phyloP scores from a whole-genome alignment of 805 yeast genomes.

The Ascoidea rubescens region DNA sequence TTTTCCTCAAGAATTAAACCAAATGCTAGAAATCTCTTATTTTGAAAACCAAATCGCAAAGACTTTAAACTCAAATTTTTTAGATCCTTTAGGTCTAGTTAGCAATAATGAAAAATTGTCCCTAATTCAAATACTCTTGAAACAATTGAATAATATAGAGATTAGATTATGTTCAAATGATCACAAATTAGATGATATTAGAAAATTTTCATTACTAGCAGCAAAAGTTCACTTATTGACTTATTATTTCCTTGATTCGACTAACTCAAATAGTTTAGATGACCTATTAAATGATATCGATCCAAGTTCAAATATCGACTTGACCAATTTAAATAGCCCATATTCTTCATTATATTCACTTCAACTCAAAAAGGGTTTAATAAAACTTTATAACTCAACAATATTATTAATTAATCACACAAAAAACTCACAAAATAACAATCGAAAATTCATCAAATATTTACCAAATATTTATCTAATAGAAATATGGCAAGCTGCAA shows the following conservation, averaged over 20 bases:
- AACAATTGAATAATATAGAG: slow-evolving; percentile 69
- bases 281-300: slow-evolving; percentile 1
- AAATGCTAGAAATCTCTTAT: slow-evolving; percentile 71
- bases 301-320: slow-evolving; percentile 12
- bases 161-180: slow-evolving; percentile 27
- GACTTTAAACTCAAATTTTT: slow-evolving; percentile 57
- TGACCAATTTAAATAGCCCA: slow-evolving; percentile 15
- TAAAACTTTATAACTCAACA: slow-evolving; percentile 70
- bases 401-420: slow-evolving; percentile 57
- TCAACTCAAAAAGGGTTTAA: slow-evolving; percentile 60
- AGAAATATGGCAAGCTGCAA: slow-evolving; percentile 85
- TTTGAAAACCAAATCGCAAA: slow-evolving; percentile 78
- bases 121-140: slow-evolving; percentile 50
- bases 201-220: slow-evolving; percentile 55
- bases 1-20: slow-evolving; percentile 48
- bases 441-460: slow-evolving; percentile 53
- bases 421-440: slow-evolving; percentile 40
- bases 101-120: slow-evolving; percentile 65
- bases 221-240: slow-evolving; percentile 75
- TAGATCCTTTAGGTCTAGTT: slow-evolving; percentile 51
- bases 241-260: slow-evolving; percentile 61
- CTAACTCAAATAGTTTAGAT: slow-evolving; percentile 5
- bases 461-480: slow-evolving; percentile 75
- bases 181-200: slow-evolving; percentile 43
- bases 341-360: slow-evolving; percentile 18